A percentile compares a stretch with the other conserved stretches of the same genome.
Evolutionary conservation across 805 yeast genomes (phyloP).

Genomic region (Torulaspora microellipsoides): DNA sequence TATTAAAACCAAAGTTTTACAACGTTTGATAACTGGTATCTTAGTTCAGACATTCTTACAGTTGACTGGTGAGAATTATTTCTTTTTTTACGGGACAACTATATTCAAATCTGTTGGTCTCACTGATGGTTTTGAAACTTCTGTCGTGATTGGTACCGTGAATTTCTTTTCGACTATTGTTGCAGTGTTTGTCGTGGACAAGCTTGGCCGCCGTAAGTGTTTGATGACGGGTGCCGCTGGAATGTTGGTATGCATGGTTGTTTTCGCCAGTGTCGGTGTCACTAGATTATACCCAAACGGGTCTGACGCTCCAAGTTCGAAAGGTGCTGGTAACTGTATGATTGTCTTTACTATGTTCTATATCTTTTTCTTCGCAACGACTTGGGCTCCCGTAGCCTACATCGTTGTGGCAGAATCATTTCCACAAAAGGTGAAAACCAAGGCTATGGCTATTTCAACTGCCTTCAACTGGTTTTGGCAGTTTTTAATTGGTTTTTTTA

Average conservation of each 20-base stretch:
- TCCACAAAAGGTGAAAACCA: slow-evolving; percentile 63
- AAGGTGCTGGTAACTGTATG: slow-evolving; percentile 63
- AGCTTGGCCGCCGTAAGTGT: slow-evolving; percentile 48
- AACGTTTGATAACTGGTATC: slow-evolving; percentile 46
- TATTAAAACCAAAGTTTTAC: slow-evolving; percentile 58
- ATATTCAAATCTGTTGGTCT: slow-evolving; percentile 59
- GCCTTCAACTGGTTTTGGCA: slow-evolving; percentile 65
- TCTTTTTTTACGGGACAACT: slow-evolving; percentile 62
- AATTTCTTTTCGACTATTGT: slow-evolving; percentile 54
- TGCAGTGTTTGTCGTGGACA: slow-evolving; percentile 48
- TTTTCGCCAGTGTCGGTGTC: slow-evolving; percentile 61
- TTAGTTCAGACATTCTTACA: slow-evolving; percentile 60
- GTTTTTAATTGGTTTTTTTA: slow-evolving; percentile 61
- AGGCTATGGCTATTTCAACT: slow-evolving; percentile 53
- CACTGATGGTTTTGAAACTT: slow-evolving; percentile 52
- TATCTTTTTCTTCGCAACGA: slow-evolving; percentile 66
- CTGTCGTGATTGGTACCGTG: slow-evolving; percentile 55
- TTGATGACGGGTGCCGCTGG: slow-evolving; percentile 46
- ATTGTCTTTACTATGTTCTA: slow-evolving; percentile 64
- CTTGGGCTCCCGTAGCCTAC: slow-evolving; percentile 70
- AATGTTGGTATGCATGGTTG: slow-evolving; percentile 42
- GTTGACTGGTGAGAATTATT: slow-evolving; percentile 60
- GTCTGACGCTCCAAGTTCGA: slow-evolving; percentile 39
- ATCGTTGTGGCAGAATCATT: slow-evolving; percentile 63
- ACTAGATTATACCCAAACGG: slow-evolving; percentile 40